Base-by-base conservation (phyloP, 75 land plant genomes). In the Sequoiadendron giganteum region DNA sequence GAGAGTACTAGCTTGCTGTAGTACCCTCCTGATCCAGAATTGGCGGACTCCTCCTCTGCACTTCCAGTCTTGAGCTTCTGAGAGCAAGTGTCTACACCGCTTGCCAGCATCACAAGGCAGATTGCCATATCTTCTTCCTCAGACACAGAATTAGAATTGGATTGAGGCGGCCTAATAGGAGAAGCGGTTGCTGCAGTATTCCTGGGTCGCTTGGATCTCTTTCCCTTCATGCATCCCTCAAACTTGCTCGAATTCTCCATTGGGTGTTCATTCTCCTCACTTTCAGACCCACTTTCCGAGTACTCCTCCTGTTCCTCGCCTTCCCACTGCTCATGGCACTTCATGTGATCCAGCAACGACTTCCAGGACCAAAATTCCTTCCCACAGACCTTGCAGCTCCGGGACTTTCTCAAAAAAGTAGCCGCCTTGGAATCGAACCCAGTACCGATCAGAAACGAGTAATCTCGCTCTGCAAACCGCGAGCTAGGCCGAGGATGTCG, bases 321-420 rank as follows among this genome's bases (percentile, higher is more conserved):
- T 88, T 54, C 92, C 92, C 86, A 38, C 84, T 88, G 15, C 80
- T 92, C n/a, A 80, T 91, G 92, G 83, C 92, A 90, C 86, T 90
- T 82, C 93, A 91, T 91, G 85, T 92, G 92, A 10, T 92, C 92
- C 68, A 91, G 91, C 48, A 91, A 42, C 10, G 93, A 90, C 68
- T 92, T 92, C 93, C 92, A 90, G 1, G 93, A 92, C 32, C 47
- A 43, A 42, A 92, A 92, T 7, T 88, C 92, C 61, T 92, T 91
- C 10, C 89, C 89, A 77, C 93, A 92, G 48, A 11, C 48, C 54
- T 45, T 30, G 21, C 85, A 84, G 36, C 58, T 47, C 77, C 77
- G 34, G 3, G 38, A 13, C 39, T 34, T 75, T 1, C 86, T 90
- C 88, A 8, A 88, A 87, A 58, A 79, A 19, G 47, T 40, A 85